Percentiles rank a stretch among this genome's conserved stretches.
Evolutionary conservation across 164 flowering plant genomes (phyloP).

Genomic region (Annona cherimola): DNA sequence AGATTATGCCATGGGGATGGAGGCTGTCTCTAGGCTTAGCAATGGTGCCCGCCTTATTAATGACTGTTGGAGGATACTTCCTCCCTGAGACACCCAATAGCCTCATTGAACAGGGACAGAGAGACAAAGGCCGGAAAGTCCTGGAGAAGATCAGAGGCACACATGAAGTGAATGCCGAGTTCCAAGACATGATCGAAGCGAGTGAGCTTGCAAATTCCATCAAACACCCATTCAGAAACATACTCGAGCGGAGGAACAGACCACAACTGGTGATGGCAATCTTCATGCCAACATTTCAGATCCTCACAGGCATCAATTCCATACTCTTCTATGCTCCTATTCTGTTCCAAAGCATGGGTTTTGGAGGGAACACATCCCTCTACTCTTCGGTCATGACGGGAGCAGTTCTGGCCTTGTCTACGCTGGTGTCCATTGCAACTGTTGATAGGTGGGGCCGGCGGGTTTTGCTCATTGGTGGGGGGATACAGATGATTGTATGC

Average conservation of each 20-base stretch:
- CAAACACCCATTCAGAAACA: constrained; percentile 76
- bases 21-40: constrained; percentile 90
- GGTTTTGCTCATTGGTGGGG: constrained; percentile 64
- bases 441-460: constrained; percentile 81
- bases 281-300: constrained; percentile 83
- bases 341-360: constrained; percentile 83
- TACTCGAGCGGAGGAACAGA: constrained; percentile 63
- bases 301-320: constrained; percentile 80
- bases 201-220: constrained; percentile 83
- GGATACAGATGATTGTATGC: constrained; percentile 73
- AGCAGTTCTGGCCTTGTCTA: constrained; percentile 74
- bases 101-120: constrained; percentile 57
- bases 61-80: constrained; percentile 77
- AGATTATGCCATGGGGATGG: constrained; percentile 87
- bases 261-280: constrained; percentile 86
- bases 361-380: constrained; percentile 63
- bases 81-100: constrained; percentile 96
- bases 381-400: constrained; percentile 87
- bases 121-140: constrained; percentile 45
- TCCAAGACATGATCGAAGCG: constrained; percentile 77
- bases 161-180: constrained; percentile 60
- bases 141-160: constrained; percentile 78
- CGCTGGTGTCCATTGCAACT: constrained; percentile 67
- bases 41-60: constrained; percentile 65
- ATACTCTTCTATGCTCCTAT: constrained; percentile 93